Evolutionary conservation across 2,329 filamentous ascomycete genomes (phyloP), one percentile per base, ranked within the genome.

Genomic region (Fusarium nygamai): DNA sequence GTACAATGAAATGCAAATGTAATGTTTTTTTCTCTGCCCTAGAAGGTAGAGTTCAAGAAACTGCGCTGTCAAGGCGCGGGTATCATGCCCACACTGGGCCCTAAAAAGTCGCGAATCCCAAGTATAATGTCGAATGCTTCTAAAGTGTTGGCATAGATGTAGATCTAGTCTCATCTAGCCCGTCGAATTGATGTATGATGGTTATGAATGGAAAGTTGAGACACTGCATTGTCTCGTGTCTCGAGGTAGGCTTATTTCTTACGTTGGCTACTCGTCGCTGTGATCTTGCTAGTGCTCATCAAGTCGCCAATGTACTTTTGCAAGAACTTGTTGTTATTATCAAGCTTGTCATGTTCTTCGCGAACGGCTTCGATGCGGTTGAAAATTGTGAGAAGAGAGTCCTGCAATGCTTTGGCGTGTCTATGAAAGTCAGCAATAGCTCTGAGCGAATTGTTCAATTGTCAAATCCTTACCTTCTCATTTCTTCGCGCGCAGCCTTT

Each of bases 241-340:
- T 33, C 8, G 34, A 20, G 12, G 13, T 14, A 14, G 16, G 19
- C 54, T 87, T 80, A 91, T 81, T 90, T 91, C 79, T 89, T 88
- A 62, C 82, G 83, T 38, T 88, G 85, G 70, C 83, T 85, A 61
- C 85, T 84, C 4, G 88, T 85, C 4, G 91, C 87, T 2, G 91
- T 93, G 76, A 93, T 92, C 80, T 93, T 93, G 81, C 90, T 92
- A n/a, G 91, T 93, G 76, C 94, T 94, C 90, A 98, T 98, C 63
- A 98, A 88, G 80, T 98, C 96, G 74, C 96, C 96, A 79, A 98
- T 98, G 82, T 98, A 98, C 83, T 98, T 98, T 83, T 98, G 96
- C 54, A 99, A 85, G 80, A 98, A 98, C 80, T 95, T 96, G 88
- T 99, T 99, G 83, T 98, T 95, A 82, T 90, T 96, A 83, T 98